These are phyloP conservation scores for Apiospora koreana DNA, from an alignment of 2,329 filamentous ascomycete species.

Conservation along the genomic window DNA sequence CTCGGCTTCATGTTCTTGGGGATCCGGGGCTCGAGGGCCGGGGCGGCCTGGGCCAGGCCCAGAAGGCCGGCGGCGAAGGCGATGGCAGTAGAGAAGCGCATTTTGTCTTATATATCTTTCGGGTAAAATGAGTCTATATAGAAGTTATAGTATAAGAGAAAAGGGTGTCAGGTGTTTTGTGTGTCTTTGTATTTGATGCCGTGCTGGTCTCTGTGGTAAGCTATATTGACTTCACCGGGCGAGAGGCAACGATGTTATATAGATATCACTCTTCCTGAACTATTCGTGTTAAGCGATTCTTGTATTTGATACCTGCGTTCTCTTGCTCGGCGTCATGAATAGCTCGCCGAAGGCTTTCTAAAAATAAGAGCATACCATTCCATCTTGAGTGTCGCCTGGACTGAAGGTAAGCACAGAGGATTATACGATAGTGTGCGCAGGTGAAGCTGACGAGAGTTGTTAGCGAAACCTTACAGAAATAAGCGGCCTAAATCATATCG, in stretches of 20 bases:
- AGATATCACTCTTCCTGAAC: background rate
- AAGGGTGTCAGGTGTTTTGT: background rate
- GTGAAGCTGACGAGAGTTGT: background rate
- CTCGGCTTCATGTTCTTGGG: background rate
- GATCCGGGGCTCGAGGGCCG: background rate
- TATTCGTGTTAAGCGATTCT: too few relatives aligned
- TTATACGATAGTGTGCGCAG: background rate
- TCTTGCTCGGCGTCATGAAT: background rate
- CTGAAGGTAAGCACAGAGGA: background rate
- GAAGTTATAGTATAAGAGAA: background rate
- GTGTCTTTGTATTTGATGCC: background rate
- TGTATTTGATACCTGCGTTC: background rate
- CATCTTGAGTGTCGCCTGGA: background rate
- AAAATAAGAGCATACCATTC: background rate
- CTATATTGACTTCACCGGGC: background rate
- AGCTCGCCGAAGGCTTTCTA: background rate
- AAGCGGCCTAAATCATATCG: background rate
- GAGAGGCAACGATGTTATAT: background rate
- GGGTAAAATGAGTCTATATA: background rate
- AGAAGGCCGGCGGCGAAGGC: background rate
- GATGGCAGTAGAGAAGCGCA: background rate
- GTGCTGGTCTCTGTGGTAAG: background rate
- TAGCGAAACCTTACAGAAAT: background rate
- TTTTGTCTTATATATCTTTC: background rate
- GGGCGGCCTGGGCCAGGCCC: background rate